Percentiles rank a stretch among this genome's conserved stretches.
Evolutionary conservation across 192 early-diverging fungal genomes (phyloP).

Genomic region (Rhizophagus clarus): DNA sequence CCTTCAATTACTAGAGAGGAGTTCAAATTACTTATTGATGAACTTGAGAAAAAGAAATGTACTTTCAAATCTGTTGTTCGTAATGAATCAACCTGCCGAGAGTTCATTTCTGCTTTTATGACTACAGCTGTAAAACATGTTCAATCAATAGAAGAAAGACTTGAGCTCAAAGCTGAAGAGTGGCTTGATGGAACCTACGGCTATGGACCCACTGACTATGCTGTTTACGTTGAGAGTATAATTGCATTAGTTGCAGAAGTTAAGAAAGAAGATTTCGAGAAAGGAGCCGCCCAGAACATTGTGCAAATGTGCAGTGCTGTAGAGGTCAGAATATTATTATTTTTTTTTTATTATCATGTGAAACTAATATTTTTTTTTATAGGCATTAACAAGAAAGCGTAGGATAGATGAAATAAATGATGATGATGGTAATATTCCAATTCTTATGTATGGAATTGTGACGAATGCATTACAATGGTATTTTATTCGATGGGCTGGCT

Average conservation of each 20-base stretch:
- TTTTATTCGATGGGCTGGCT: constrained; percentile 14
- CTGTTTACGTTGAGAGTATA: neutral
- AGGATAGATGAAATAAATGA: neutral
- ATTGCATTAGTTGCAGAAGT: no score
- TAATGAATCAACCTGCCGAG: neutral
- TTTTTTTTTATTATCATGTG: neutral
- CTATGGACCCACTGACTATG: neutral
- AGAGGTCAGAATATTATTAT: neutral
- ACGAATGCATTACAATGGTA: constrained; percentile 13
- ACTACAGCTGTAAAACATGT: neutral
- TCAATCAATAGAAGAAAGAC: neutral
- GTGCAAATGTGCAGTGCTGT: constrained; percentile 1
- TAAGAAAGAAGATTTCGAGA: constrained; percentile 8
- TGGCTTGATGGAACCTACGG: neutral
- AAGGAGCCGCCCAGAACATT: constrained; percentile 12
- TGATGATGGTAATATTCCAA: neutral
- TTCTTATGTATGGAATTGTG: constrained; percentile 20
- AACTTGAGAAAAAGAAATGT: neutral
- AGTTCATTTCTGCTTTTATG: constrained; percentile 11
- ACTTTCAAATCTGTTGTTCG: neutral
- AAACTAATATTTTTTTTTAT: neutral
- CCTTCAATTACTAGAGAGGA: neutral
- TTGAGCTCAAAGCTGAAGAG: constrained; percentile 8
- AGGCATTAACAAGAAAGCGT: neutral
- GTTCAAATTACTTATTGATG: neutral